These are phyloP conservation scores for Entomortierella chlamydospora DNA, from an alignment of 192 early-diverging fungal species.

Conservation along the genomic window DNA sequence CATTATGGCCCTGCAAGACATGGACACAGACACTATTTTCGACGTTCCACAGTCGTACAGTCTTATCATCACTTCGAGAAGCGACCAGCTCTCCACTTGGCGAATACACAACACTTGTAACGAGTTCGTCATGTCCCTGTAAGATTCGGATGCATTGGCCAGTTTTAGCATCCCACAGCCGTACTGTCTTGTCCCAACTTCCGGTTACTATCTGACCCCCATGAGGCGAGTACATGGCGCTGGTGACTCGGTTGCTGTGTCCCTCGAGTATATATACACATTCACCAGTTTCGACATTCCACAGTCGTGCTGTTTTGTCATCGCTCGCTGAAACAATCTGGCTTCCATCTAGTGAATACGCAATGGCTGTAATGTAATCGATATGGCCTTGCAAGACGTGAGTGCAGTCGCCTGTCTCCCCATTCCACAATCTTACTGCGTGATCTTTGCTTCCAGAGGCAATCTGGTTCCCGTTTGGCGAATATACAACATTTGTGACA, in stretches of 20 bases:
- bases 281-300: slow-evolving; percentile 10
- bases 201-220: slow-evolving; percentile 13
- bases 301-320: slow-evolving; percentile 3
- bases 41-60: slow-evolving; percentile 5
- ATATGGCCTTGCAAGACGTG: not conserved
- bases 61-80: slow-evolving; percentile 2
- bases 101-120: slow-evolving; percentile 5
- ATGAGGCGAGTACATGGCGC: slow-evolving; percentile 5
- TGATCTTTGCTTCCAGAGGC: not conserved
- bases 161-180: slow-evolving; percentile 12
- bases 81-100: slow-evolving; percentile 13
- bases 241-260: not conserved
- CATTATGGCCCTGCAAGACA: slow-evolving; percentile 3
- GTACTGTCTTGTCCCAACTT: slow-evolving; percentile 20
- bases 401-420: not conserved
- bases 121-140: not conserved
- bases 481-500: not conserved
- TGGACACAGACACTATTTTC: not conserved
- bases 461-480: not conserved
- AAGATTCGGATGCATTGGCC: slow-evolving; percentile 2
- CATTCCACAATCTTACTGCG: not conserved
- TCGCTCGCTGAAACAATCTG: not conserved
- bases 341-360: not conserved
- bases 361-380: not conserved
- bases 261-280: not conserved